phyloP scores from a whole-genome alignment of 129 eudicot species.

The Chrysanthemum lavandulifolium region DNA sequence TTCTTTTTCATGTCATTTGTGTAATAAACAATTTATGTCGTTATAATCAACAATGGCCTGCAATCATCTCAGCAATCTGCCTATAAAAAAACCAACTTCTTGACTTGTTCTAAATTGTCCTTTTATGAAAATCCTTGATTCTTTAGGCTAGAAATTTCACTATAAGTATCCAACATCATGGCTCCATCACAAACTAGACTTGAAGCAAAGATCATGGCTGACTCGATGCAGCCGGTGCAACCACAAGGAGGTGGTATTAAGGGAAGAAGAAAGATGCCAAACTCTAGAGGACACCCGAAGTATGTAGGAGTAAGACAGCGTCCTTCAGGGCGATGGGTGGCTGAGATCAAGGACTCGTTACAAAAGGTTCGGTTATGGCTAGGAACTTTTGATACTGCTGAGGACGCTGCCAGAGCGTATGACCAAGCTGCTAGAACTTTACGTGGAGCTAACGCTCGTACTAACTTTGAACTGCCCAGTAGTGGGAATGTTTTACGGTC shows the following conservation, averaged over 20 bases:
- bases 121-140: conserved; percentile 10
- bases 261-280: conserved; percentile 39
- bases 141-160: background rate
- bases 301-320: conserved; percentile 42
- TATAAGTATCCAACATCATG: conserved; percentile 25
- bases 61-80: conserved; percentile 2
- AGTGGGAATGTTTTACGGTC: background rate
- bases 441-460: conserved; percentile 39
- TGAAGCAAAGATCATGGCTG: conserved; percentile 22
- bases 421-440: conserved; percentile 43
- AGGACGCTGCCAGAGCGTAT: conserved; percentile 42
- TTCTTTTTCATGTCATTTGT: conserved; percentile 22
- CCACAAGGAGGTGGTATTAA: conserved; percentile 17
- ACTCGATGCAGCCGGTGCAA: conserved; percentile 12
- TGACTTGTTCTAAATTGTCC: conserved; percentile 34
- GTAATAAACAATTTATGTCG: conserved; percentile 17
- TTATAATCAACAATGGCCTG: conserved; percentile 36
- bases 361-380: conserved; percentile 47
- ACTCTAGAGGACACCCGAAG: conserved; percentile 42
- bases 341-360: conserved; percentile 45
- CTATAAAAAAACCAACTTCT: conserved; percentile 4
- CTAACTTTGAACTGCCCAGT: conserved; percentile 38
- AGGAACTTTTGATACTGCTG: conserved; percentile 45
- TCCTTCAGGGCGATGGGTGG: conserved; percentile 47
- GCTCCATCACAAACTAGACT: conserved; percentile 25